Percentiles rank a stretch among this genome's conserved stretches.
phyloP scores from a whole-genome alignment of 495 filamentous ascomycete genomes.

The Penicillium antarcticum region DNA sequence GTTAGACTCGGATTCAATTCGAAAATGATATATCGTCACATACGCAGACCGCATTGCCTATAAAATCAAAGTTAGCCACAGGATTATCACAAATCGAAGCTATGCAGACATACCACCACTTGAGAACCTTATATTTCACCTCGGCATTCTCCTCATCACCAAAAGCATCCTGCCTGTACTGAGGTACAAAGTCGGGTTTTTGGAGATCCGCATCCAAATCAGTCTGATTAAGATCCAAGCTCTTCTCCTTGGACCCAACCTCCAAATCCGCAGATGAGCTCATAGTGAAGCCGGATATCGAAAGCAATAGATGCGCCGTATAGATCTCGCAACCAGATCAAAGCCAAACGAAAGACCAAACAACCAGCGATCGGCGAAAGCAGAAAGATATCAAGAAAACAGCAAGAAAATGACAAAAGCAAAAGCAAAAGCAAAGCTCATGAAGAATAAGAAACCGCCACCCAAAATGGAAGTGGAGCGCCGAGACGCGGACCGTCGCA shows the following conservation, averaged over 20 bases:
- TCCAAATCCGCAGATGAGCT: conserved; percentile 3
- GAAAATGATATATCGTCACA: conserved; percentile 9
- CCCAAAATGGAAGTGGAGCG: conserved; percentile 3
- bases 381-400: too few relatives aligned
- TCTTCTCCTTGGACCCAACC: conserved; percentile 2
- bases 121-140: conserved; percentile 39
- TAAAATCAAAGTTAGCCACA: background rate
- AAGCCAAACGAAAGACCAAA: too few relatives aligned
- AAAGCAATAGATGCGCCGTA: background rate
- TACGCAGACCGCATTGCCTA: conserved; percentile 43
- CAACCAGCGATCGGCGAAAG: too few relatives aligned
- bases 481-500: conserved; percentile 6
- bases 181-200: conserved; percentile 12
- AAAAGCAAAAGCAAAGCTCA: background rate
- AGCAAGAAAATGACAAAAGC: background rate
- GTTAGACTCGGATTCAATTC: conserved; percentile 2
- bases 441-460: conserved; percentile 5
- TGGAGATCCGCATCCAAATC: conserved; percentile 14
- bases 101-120: conserved; percentile 37
- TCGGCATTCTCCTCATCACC: conserved; percentile 40
- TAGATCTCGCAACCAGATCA: too few relatives aligned
- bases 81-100: background rate
- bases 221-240: background rate
- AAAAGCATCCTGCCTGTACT: conserved; percentile 33
- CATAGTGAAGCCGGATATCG: conserved; percentile 2